These are phyloP conservation scores for Sclerotinia minor DNA, from an alignment of 2,329 filamentous ascomycete species.

Conservation along the genomic window DNA sequence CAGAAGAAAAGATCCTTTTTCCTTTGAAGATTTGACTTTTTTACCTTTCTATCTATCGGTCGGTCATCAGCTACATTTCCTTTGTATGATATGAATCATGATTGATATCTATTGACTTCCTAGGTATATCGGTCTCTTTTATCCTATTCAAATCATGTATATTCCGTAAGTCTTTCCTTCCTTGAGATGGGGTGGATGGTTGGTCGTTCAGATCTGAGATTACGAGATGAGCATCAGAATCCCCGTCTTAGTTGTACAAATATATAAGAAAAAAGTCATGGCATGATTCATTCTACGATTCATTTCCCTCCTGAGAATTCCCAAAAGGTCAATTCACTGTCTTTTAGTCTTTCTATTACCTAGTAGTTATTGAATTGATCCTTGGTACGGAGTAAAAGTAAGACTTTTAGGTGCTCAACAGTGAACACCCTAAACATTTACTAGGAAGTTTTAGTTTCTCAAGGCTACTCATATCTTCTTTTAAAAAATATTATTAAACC, in stretches of 20 bases:
- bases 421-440: neutral
- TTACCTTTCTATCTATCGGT: neutral
- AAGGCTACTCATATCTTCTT: neutral
- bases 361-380: neutral
- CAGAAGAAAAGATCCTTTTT: conserved; percentile 10
- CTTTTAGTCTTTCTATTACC: neutral
- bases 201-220: no score
- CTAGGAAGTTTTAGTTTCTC: neutral
- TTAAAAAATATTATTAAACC: neutral
- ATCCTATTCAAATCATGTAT: neutral
- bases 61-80: neutral
- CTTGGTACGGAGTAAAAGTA: neutral
- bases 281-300: conserved; percentile 4
- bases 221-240: neutral
- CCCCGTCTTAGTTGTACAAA: neutral
- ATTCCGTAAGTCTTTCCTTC: neutral
- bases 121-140: no score
- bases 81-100: no score
- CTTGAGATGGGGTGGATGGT: neutral
- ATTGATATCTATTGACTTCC: neutral
- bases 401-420: neutral
- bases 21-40: neutral
- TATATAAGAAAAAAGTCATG: neutral
- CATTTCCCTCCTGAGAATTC: neutral
- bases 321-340: neutral